phyloP scores from a whole-genome alignment of 169 alveolate genomes.

The Plasmodium malariae region DNA sequence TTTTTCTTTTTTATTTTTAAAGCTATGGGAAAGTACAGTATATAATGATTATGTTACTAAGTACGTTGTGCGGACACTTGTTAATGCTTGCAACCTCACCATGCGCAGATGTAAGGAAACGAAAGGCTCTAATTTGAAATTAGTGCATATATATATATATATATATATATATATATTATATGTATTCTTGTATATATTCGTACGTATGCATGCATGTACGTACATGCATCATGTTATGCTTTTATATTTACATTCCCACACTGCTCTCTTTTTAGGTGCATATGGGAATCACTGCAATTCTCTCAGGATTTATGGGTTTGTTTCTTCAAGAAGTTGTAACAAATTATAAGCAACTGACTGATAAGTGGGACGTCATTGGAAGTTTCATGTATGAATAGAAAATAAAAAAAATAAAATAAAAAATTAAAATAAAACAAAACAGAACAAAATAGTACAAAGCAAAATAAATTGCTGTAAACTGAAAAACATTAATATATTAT shows the following conservation, averaged over 20 bases:
- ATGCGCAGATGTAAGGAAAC: constrained; percentile 32
- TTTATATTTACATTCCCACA: too few species aligned
- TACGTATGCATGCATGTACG: neutral
- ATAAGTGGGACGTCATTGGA: constrained; percentile 8
- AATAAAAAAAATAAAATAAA: neutral
- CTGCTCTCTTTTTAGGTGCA: constrained; percentile 2
- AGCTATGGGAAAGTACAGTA: constrained; percentile 29
- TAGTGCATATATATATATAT: neutral
- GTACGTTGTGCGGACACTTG: constrained; percentile 38
- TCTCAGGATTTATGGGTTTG: constrained; percentile 48
- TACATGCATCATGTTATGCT: too few species aligned
- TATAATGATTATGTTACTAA: constrained; percentile 15
- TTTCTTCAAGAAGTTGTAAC: constrained; percentile 37
- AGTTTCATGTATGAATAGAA: constrained; percentile 21
- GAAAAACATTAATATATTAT: neutral
- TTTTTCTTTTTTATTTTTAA: neutral
- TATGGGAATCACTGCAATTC: constrained; percentile 50
- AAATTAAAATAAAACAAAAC: neutral
- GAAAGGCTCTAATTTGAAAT: neutral
- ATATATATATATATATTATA: neutral
- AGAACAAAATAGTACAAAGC: neutral
- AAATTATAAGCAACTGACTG: neutral
- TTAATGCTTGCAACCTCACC: constrained; percentile 29
- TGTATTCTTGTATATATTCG: neutral
- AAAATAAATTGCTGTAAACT: too few species aligned